Evolutionary conservation across 129 eudicot species (phyloP).

Genomic region (Rutidosis leptorrhynchoides): DNA sequence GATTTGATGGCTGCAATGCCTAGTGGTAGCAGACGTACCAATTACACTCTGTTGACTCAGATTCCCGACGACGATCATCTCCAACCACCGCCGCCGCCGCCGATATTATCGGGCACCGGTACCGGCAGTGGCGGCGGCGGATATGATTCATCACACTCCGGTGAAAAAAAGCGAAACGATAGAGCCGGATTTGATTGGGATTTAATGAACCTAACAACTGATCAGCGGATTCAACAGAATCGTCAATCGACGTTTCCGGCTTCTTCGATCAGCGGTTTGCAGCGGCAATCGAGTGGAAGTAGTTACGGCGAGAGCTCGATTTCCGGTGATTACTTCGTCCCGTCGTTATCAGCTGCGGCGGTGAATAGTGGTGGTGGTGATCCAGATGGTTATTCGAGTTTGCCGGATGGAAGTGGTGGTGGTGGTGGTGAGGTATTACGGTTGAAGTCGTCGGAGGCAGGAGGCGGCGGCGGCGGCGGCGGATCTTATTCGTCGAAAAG

Average conservation of each 20-base stretch:
- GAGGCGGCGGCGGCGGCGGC: conserved; percentile 33
- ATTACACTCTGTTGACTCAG: conserved; percentile 65
- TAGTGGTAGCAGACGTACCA: conserved; percentile 53
- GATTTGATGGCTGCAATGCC: conserved; percentile 50
- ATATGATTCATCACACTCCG: conserved; percentile 41
- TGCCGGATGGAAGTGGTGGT: conserved; percentile 28
- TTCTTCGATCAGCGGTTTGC: conserved; percentile 59
- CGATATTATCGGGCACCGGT: conserved; percentile 38
- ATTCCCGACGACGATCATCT: conserved; percentile 68
- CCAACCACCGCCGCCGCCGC: conserved; percentile 38
- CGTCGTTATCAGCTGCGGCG: conserved; percentile 49
- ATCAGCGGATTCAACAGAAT: conserved; percentile 2
- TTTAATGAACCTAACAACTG: conserved; percentile 18
- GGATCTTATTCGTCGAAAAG: conserved; percentile 53
- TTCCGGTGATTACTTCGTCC: conserved; percentile 75
- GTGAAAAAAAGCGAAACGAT: conserved; percentile 41
- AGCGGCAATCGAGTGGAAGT: conserved; percentile 92
- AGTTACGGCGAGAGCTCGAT: conserved; percentile 86
- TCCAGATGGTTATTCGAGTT: conserved; percentile 30
- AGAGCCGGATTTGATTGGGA: conserved; percentile 63
- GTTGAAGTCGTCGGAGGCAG: conserved; percentile 25
- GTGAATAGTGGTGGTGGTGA: conserved; percentile 30
- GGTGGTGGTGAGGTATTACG: conserved; percentile 36
- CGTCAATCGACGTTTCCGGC: conserved; percentile 34
- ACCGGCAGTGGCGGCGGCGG: conserved; percentile 21